Conservation (phyloP, 345 rosid species). For the Passiflora organensis region DNA sequence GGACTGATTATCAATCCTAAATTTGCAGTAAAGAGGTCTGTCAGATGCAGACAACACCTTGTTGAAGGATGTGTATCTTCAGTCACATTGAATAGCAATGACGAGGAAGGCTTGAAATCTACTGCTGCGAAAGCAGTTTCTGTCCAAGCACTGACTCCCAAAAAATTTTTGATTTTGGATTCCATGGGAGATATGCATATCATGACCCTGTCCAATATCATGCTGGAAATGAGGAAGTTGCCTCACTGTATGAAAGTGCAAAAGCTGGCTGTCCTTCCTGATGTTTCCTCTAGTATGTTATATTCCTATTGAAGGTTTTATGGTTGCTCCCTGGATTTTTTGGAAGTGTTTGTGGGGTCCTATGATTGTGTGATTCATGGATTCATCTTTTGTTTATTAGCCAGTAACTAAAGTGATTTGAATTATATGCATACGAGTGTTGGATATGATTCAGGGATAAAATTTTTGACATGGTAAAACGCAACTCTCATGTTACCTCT, state of each 20-base stretch:
- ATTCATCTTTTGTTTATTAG: no score
- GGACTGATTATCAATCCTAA: constrained; percentile 15
- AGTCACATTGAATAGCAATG: constrained; percentile 39
- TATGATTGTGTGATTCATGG: background rate
- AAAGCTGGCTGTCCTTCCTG: constrained; percentile 60
- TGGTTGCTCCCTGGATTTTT: no score
- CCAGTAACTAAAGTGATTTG: no score
- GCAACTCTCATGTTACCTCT: no score
- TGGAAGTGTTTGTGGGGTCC: background rate
- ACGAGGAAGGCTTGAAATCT: constrained; percentile 26
- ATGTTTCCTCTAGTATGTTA: constrained; percentile 51
- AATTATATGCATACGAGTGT: no score
- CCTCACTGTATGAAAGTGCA: constrained; percentile 62
- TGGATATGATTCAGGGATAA: background rate
- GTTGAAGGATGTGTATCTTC: constrained; percentile 39
- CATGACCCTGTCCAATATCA: constrained; percentile 40
- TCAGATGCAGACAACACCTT: constrained; percentile 45
- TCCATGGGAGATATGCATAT: constrained; percentile 53
- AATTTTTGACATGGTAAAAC: background rate
- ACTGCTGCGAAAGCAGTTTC: constrained; percentile 43
- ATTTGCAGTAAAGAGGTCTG: constrained; percentile 49
- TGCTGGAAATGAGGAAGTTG: constrained; percentile 42
- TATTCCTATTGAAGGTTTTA: no score
- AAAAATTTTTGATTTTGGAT: constrained; percentile 55
- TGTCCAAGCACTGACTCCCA: constrained; percentile 50